phyloP scores from a whole-genome alignment of 257 asterid species.

The Prunella vulgaris region DNA sequence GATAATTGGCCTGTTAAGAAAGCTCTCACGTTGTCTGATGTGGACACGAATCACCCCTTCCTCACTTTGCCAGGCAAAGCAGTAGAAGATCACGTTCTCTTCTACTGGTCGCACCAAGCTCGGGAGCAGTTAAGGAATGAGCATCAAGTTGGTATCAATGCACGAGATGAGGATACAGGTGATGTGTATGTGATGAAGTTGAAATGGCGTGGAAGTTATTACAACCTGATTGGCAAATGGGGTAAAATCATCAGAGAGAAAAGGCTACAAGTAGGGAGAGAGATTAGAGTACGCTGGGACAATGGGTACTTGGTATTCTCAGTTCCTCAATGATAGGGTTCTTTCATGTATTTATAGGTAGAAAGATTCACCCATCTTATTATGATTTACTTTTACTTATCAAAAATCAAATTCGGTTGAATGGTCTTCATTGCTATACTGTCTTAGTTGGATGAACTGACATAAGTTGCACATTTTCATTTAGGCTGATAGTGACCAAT shows the following conservation, averaged over 20 bases:
- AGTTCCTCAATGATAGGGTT: slow-evolving; percentile 35
- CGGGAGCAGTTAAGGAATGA: slow-evolving; percentile 49
- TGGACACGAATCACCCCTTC: slow-evolving; percentile 54
- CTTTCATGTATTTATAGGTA: slow-evolving; percentile 31
- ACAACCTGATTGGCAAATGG: slow-evolving; percentile 52
- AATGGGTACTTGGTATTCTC: slow-evolving; percentile 50
- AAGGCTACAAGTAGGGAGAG: slow-evolving; percentile 46
- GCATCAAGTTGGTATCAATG: slow-evolving; percentile 43
- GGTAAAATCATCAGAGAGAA: slow-evolving; percentile 52
- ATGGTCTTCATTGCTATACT: background rate
- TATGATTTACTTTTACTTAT: slow-evolving; percentile 6
- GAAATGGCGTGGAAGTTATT: slow-evolving; percentile 50
- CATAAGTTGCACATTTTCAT: slow-evolving; percentile 13
- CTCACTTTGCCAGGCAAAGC: slow-evolving; percentile 56
- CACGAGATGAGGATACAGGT: slow-evolving; percentile 49
- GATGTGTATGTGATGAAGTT: slow-evolving; percentile 48
- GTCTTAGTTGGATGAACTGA: slow-evolving; percentile 21
- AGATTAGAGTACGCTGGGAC: slow-evolving; percentile 53
- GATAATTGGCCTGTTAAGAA: slow-evolving; percentile 54
- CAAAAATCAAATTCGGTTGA: background rate
- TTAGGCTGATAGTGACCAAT: slow-evolving; percentile 17
- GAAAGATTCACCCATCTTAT: slow-evolving; percentile 17
- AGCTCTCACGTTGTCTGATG: slow-evolving; percentile 50
- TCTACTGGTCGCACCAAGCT: slow-evolving; percentile 47
- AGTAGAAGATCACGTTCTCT: slow-evolving; percentile 50